Percentiles rank a stretch among this genome's conserved stretches.
phyloP scores from a whole-genome alignment of 495 filamentous ascomycete species.

The Niebla homalea region DNA sequence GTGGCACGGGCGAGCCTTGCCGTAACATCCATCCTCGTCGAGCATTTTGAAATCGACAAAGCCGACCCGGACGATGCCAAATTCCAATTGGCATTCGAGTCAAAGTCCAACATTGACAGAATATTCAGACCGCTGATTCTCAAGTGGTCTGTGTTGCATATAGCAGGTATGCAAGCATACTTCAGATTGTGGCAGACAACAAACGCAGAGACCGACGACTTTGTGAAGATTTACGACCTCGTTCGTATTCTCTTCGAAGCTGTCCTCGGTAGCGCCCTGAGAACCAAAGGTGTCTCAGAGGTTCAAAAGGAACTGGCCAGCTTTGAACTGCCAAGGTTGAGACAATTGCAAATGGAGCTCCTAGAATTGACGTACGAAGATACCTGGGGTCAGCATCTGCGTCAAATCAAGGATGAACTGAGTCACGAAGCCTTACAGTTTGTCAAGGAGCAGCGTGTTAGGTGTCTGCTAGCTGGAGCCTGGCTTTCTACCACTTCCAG shows the following conservation, averaged over 20 bases:
- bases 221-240: constrained; percentile 82
- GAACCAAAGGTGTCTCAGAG: constrained; percentile 76
- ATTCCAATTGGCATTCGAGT: constrained; percentile 63
- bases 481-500: constrained; percentile 64
- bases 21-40: constrained; percentile 77
- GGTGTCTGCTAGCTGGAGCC: constrained; percentile 76
- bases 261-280: constrained; percentile 68
- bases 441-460: constrained; percentile 88
- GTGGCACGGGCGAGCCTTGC: constrained; percentile 78
- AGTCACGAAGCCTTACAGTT: constrained; percentile 88
- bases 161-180: constrained; percentile 74
- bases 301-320: constrained; percentile 79
- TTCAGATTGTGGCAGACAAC: constrained; percentile 87
- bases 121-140: constrained; percentile 78
- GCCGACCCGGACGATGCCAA: constrained; percentile 71
- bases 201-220: constrained; percentile 70
- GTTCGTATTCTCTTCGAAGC: constrained; percentile 85
- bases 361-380: constrained; percentile 85
- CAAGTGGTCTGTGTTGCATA: constrained; percentile 94
- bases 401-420: constrained; percentile 83
- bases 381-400: constrained; percentile 82
- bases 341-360: constrained; percentile 90
- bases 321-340: constrained; percentile 62
- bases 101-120: constrained; percentile 66
- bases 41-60: constrained; percentile 90